A percentile compares a stretch with the other conserved stretches of the same genome.
phyloP scores from a whole-genome alignment of 495 filamentous ascomycete species.

The Daldinia concentrica region DNA sequence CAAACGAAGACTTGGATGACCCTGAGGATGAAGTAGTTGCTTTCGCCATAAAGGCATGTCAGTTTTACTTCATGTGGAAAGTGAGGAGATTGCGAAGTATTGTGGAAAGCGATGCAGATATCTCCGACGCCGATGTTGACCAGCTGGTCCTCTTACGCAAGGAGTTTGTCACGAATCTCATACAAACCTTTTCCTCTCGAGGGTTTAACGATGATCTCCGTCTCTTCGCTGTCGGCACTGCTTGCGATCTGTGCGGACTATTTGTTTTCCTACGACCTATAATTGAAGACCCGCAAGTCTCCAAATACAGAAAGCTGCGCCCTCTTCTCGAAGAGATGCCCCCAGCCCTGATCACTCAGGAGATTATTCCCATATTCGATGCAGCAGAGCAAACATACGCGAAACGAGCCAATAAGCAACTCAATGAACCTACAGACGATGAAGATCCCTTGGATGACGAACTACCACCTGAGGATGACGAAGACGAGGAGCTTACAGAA shows the following conservation, averaged over 20 bases:
- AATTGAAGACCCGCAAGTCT: conserved; percentile 43
- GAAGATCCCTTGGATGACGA: conserved; percentile 69
- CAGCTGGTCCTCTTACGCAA: conserved; percentile 65
- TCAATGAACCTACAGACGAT: conserved; percentile 73
- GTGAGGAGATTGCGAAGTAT: conserved; percentile 60
- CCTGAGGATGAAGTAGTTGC: conserved; percentile 79
- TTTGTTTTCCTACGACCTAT: conserved; percentile 73
- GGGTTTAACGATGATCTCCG: conserved; percentile 78
- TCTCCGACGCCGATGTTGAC: conserved; percentile 62
- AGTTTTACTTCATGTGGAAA: conserved; percentile 98
- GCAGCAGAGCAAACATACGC: conserved; percentile 78
- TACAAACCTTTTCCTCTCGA: conserved; percentile 70
- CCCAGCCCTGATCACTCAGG: conserved; percentile 60
- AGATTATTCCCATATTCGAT: conserved; percentile 77
- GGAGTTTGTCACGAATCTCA: conserved; percentile 67
- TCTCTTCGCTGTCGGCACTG: conserved; percentile 73
- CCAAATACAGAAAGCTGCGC: conserved; percentile 63
- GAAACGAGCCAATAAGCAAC: conserved; percentile 68
- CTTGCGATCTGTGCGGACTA: conserved; percentile 83
- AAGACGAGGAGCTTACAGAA: conserved; percentile 63
- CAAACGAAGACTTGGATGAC: conserved; percentile 70
- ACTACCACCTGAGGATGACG: conserved; percentile 66
- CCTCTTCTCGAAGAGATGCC: conserved; percentile 72
- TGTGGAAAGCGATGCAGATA: conserved; percentile 54
- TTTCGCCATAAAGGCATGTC: conserved; percentile 72